Base-by-base conservation (phyloP, 495 filamentous ascomycete genomes). In the Chlorociboria aeruginascens region DNA sequence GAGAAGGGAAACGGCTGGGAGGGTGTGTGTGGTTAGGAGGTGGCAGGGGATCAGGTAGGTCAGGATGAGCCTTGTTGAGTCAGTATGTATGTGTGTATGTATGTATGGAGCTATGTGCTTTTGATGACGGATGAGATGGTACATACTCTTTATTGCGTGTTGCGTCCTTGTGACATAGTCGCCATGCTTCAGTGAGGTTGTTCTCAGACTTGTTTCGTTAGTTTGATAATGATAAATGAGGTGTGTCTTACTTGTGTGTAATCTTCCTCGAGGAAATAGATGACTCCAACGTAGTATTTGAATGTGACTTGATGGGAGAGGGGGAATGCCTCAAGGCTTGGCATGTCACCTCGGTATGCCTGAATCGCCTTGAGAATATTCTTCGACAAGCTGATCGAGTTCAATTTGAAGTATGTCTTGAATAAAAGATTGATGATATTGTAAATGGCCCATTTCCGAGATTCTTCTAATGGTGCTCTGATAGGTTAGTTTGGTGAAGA, bases 351-450 rank as follows among this genome's bases (percentile, higher is more conserved):
- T 50, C 60, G 52, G 29, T 79, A 77, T 6, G 86, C 90, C 41
- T 78, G 71, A 16, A 97, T 71, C 1, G 84, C 85, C 40, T 78
- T 84, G 20, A 97, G 68, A 43, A 96, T 77, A 56, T 94, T 96
- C 62, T 95, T 95, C 10, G 82, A 89, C 16, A 98, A 72, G n/a
- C 73, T 74, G 40, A 93, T 82, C 35, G 82, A 81, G 64, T 92
- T 94, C 43, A 98, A 70, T 69, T 86, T 93, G 76, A 97, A 98
- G 61, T 97, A 95, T 6, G 88, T 96, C 65, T 96, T 97, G 76
- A 98, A 97, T 8, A 95, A 68, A 1, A 97, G 75, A 56, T 94
- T 96, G 49, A 85, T 85, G 34, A 82, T 87, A 62, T 89, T 83
- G 67, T 97, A 98, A 36, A 90, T 79, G 0, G 86, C 93, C 93